Conservation (phyloP, 2,329 filamentous ascomycete genomes). For the Cryoendolithus antarcticus region DNA sequence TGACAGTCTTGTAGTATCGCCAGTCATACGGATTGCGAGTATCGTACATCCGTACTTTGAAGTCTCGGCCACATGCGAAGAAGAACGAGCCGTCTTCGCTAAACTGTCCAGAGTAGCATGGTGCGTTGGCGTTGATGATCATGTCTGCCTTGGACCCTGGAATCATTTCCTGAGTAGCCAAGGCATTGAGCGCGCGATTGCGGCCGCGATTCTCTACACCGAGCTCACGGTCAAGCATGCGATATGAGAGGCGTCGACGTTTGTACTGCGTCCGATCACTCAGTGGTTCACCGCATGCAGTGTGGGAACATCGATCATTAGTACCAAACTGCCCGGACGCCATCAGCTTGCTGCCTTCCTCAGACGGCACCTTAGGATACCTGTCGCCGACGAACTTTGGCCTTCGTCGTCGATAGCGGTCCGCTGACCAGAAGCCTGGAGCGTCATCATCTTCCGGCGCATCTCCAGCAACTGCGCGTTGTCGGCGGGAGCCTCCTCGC, state of each 20-base stretch:
- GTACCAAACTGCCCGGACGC: slow-evolving; percentile 66
- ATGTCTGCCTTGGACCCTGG: slow-evolving; percentile 68
- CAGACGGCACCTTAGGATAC: slow-evolving; percentile 77
- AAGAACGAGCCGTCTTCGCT: slow-evolving; percentile 97
- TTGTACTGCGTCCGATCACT: slow-evolving; percentile 36
- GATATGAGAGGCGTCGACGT: slow-evolving; percentile 49
- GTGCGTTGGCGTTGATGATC: slow-evolving; percentile 73
- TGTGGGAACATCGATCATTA: slow-evolving; percentile 41
- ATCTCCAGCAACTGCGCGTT: slow-evolving; percentile 20
- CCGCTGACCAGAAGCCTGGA: slow-evolving; percentile 20
- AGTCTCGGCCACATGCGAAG: slow-evolving; percentile 83
- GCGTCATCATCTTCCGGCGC: slow-evolving; percentile 29
- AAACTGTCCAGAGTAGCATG: slow-evolving; percentile 92
- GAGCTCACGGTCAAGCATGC: slow-evolving; percentile 70
- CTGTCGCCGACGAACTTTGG: slow-evolving; percentile 34
- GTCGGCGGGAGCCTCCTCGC: not conserved
- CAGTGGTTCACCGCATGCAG: slow-evolving; percentile 29
- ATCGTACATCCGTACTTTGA: slow-evolving; percentile 92
- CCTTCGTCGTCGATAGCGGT: slow-evolving; percentile 35
- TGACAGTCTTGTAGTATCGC: slow-evolving; percentile 87
- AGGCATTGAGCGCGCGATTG: slow-evolving; percentile 47
- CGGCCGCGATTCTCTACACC: slow-evolving; percentile 51
- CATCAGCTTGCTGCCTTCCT: slow-evolving; percentile 68
- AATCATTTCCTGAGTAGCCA: slow-evolving; percentile 60
- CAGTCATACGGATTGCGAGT: slow-evolving; percentile 91